phyloP scores from a whole-genome alignment of 768 basidiomycete genomes.

The Rhizopogon roseolus region DNA sequence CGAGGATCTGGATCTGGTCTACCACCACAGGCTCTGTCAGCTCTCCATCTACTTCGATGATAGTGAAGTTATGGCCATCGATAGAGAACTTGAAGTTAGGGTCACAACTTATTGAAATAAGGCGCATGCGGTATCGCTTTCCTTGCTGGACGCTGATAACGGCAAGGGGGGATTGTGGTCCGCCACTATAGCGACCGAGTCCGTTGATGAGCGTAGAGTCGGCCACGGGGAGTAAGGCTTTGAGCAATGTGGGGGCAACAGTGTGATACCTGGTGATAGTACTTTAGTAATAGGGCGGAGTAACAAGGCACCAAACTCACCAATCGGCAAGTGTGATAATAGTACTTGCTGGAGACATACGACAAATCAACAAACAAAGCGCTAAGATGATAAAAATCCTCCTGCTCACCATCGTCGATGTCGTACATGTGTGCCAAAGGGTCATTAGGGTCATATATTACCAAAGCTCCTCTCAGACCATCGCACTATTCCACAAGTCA shows the following conservation, averaged over 20 bases:
- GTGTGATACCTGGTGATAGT: slow-evolving; percentile 13
- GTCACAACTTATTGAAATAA: slow-evolving; percentile 37
- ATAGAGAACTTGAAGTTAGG: slow-evolving; percentile 39
- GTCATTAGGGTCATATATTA: slow-evolving; percentile 40
- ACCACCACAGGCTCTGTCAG: slow-evolving; percentile 35
- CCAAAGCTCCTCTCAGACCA: slow-evolving; percentile 23
- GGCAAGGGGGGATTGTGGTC: slow-evolving; percentile 27
- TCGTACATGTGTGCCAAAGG: slow-evolving; percentile 35
- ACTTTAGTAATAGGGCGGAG: not conserved
- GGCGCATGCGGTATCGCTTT: slow-evolving; percentile 33
- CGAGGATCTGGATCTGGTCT: slow-evolving; percentile 33
- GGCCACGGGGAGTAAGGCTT: slow-evolving; percentile 7
- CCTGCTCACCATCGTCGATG: slow-evolving; percentile 34
- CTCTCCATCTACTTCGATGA: slow-evolving; percentile 44
- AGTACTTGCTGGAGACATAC: slow-evolving; percentile 22
- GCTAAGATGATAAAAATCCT: not conserved
- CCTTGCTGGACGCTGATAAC: slow-evolving; percentile 29
- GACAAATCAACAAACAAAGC: not conserved
- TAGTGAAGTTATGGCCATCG: slow-evolving; percentile 38
- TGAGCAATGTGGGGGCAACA: slow-evolving; percentile 16
- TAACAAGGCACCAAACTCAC: slow-evolving; percentile 4
- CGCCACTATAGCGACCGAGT: slow-evolving; percentile 29
- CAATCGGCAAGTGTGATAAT: slow-evolving; percentile 42
- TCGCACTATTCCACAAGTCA: slow-evolving; percentile 9
- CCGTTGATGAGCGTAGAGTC: slow-evolving; percentile 37